Evolutionary conservation across 768 basidiomycete species (phyloP).

Genomic region (Auriscalpium microsporum): DNA sequence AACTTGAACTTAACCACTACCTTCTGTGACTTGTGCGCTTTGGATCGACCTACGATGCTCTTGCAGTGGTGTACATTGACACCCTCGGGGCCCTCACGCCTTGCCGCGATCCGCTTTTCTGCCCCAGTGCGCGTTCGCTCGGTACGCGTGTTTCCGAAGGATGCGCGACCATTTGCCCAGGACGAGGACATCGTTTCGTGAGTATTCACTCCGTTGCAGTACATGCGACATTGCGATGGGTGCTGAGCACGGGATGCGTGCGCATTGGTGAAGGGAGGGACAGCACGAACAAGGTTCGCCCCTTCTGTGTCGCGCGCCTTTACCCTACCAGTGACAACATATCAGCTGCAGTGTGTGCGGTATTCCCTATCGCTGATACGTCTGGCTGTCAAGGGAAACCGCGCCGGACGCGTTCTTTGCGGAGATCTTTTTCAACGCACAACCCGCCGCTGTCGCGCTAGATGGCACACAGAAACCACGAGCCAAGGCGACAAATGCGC

Average conservation of each 20-base stretch:
- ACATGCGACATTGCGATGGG: too few species aligned
- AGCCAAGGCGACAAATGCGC: constrained; percentile 57
- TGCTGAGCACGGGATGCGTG: background rate
- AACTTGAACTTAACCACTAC: too few species aligned
- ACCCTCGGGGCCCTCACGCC: constrained; percentile 45
- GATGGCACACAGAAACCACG: constrained; percentile 39
- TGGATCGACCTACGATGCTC: constrained; percentile 25
- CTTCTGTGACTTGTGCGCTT: too few species aligned
- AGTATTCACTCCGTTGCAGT: constrained; percentile 16
- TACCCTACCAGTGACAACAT: too few species aligned
- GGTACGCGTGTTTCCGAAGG: constrained; percentile 63
- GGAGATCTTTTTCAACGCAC: constrained; percentile 69
- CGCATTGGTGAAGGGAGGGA: background rate
- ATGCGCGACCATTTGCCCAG: constrained; percentile 50
- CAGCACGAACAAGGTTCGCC: background rate
- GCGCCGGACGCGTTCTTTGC: constrained; percentile 68
- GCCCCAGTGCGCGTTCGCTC: constrained; percentile 59
- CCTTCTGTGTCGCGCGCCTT: background rate
- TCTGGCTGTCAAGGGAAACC: constrained; percentile 40
- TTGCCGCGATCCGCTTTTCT: constrained; percentile 68
- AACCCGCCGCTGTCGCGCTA: constrained; percentile 34
- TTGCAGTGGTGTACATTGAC: constrained; percentile 61
- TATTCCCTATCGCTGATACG: constrained; percentile 5
- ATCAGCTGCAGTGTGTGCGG: background rate
- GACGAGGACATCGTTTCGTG: constrained; percentile 58